A percentile compares a stretch with the other conserved stretches of the same genome.
phyloP scores from a whole-genome alignment of 208 protist species.

The Leishmania tropica region DNA sequence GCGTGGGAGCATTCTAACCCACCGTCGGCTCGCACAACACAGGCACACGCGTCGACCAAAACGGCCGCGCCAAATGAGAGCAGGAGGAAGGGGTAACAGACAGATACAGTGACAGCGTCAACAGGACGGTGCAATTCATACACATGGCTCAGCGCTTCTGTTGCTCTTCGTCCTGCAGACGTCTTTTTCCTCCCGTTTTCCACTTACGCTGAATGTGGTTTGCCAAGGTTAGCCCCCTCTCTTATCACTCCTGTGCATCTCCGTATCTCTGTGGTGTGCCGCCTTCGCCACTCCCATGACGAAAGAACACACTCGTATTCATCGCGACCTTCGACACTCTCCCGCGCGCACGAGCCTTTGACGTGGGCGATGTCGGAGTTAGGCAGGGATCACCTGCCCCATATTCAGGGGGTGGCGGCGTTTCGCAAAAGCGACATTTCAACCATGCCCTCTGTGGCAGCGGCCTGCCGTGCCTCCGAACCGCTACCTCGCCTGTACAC shows the following conservation, averaged over 20 bases:
- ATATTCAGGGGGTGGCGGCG: not conserved
- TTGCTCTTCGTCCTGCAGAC: not conserved
- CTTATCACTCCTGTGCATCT: not conserved
- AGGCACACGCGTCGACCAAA: not conserved
- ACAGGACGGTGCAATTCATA: not conserved
- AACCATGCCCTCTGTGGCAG: not conserved
- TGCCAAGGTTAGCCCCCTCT: not conserved
- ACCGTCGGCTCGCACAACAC: not conserved
- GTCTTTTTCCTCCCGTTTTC: not conserved
- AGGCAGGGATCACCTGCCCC: constrained; percentile 2
- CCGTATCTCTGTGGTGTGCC: not conserved
- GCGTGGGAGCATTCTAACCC: not conserved
- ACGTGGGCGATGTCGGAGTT: not conserved
- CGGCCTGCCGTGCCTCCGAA: not conserved
- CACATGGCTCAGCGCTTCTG: not conserved
- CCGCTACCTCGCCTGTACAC: not conserved
- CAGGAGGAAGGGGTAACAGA: not conserved
- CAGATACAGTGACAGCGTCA: not conserved
- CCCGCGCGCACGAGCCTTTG: not conserved
- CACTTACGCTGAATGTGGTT: not conserved
- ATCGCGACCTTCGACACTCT: not conserved
- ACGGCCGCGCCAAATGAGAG: not conserved
- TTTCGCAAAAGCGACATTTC: not conserved
- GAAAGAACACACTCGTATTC: not conserved
- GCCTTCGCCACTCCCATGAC: not conserved